phyloP scores from a whole-genome alignment of 345 rosid species.

The Draba incana region DNA sequence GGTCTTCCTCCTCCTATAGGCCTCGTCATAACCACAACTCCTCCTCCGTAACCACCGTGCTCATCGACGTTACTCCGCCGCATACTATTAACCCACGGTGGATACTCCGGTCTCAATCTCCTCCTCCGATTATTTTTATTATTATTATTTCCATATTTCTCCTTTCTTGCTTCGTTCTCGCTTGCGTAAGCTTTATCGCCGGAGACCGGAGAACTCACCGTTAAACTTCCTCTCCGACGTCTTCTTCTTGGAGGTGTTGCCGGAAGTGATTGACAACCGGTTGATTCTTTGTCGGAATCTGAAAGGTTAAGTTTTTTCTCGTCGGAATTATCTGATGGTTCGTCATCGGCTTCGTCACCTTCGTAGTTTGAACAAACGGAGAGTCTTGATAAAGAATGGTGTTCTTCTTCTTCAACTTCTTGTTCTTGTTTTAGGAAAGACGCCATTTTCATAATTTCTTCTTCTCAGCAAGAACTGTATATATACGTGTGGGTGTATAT shows the following conservation, averaged over 20 bases:
- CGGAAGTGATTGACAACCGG: conserved; percentile 33
- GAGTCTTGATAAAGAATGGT: conserved; percentile 36
- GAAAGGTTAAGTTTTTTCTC: conserved; percentile 23
- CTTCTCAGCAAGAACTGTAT: not conserved
- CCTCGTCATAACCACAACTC: conserved; percentile 75
- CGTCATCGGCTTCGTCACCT: conserved; percentile 41
- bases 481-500: not conserved
- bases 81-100: conserved; percentile 46
- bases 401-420: conserved; percentile 25
- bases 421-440: conserved; percentile 33
- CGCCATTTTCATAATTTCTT: conserved; percentile 34
- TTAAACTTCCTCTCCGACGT: not conserved
- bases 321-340: conserved; percentile 34
- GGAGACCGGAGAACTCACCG: conserved; percentile 20
- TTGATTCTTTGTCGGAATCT: conserved; percentile 34
- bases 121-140: conserved; percentile 34
- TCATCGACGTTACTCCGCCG: conserved; percentile 38
- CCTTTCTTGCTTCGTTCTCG: conserved; percentile 65
- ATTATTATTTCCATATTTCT: conserved; percentile 46
- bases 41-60: conserved; percentile 48
- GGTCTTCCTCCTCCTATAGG: conserved; percentile 78
- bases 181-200: conserved; percentile 69
- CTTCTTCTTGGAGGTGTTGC: conserved; percentile 40
- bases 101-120: conserved; percentile 41
- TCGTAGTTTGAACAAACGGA: conserved; percentile 42